These are phyloP conservation scores for Melocanna baccifera DNA, from an alignment of 176 grass and related monocot genomes.

Conservation along the genomic window DNA sequence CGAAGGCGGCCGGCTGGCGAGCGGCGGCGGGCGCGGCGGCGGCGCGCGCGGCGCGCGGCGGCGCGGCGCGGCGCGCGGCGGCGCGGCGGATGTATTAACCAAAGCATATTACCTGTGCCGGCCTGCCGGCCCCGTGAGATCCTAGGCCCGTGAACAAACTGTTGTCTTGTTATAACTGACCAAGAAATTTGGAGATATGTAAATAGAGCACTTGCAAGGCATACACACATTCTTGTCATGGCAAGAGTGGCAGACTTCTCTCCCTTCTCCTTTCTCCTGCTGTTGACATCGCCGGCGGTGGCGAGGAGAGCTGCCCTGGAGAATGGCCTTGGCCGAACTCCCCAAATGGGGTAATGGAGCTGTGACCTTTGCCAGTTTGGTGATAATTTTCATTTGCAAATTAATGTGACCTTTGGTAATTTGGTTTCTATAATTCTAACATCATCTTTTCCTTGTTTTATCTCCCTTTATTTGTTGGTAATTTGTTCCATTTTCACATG, in stretches of 20 bases:
- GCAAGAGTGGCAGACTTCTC: not conserved
- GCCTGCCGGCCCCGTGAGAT: not conserved
- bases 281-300: not conserved
- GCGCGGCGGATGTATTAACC: not conserved
- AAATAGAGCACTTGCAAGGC: not conserved
- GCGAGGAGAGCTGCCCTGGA: constrained; percentile 1
- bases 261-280: not conserved
- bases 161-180: not conserved
- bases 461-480: not conserved
- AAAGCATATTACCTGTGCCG: not conserved
- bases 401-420: not conserved
- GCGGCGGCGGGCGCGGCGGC: too few relatives aligned
- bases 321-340: constrained; percentile 47
- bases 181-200: not conserved
- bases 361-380: not conserved
- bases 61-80: too few relatives aligned
- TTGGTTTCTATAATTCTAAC: not conserved
- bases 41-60: too few relatives aligned
- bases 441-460: not conserved
- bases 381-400: not conserved
- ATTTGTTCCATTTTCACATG: not conserved
- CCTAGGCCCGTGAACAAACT: constrained; percentile 5
- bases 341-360: constrained; percentile 58
- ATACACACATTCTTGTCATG: not conserved
- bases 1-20: too few relatives aligned